Base-by-base conservation (phyloP, 352 stramenopile genomes). In the Sclerospora graminicola region DNA sequence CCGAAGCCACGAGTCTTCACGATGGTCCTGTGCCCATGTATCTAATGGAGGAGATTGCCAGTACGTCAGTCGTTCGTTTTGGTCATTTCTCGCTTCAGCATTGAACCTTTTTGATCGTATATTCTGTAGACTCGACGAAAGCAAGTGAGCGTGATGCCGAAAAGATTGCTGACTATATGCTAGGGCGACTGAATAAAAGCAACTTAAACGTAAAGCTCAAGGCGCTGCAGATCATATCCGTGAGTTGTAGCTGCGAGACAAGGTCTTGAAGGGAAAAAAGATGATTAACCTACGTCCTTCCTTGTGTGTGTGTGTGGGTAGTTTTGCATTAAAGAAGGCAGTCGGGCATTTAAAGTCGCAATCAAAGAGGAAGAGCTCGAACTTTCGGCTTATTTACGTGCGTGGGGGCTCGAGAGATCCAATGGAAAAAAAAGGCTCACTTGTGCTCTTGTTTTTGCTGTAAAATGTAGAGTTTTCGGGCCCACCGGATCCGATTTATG, bases 161-260 rank as follows among this genome's bases (percentile, higher is more conserved):
- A 54, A 92, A 92, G 50, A 70, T 74, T 16, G 80, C 64, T 10
- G 80, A 92, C 53, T 92, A 78, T 23, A 57, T 92, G 63, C 48
- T 92, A 11, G 65, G 66, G 6, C 61, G 80, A 20, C 60, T 89
- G 7, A 68, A 69, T 46, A 92, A 89, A 55, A 84, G 62, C 57
- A 92, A 92, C 50, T 48, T 89, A 42, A 87, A 77, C 31, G 80
- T 92, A 31, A 89, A 89, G 48, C 62, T 89, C 31, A 92, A 92
- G 65, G 77, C 75, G 40, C 47, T 92, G 40, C 80, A 92, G 61
- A 74, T 92, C 51, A 87, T 92, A 38, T 67, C 70, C 60, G 80
- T 92, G 41, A 15, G 66, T 36, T n/a, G 28, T 33, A n/a, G n/a
- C n/a, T n/a, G n/a, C n/a, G n/a, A n/a, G n/a, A n/a, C n/a, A n/a